These are phyloP conservation scores for Phytophthora constricta DNA, from an alignment of 352 stramenopile genomes.

Conservation along the genomic window DNA sequence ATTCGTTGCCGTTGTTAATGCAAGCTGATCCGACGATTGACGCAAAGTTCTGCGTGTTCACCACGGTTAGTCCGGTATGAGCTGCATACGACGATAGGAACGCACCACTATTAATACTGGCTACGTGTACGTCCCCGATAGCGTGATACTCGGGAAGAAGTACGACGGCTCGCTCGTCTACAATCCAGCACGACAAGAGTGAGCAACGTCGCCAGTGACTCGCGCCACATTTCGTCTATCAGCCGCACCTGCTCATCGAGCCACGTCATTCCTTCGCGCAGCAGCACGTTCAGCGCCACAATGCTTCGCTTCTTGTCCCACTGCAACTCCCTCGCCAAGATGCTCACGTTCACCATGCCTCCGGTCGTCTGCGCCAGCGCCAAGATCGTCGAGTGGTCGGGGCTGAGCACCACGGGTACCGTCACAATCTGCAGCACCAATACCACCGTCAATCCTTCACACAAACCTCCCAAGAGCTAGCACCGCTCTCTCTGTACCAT, in stretches of 20 bases:
- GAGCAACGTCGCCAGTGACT: conserved; percentile 6
- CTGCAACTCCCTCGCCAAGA: conserved; percentile 78
- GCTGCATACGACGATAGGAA: no score
- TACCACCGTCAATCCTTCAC: not conserved
- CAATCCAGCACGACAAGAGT: conserved; percentile 10
- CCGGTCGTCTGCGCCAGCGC: conserved; percentile 85
- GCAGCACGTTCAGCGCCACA: conserved; percentile 91
- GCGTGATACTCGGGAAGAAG: conserved; percentile 88
- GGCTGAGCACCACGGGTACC: conserved; percentile 94
- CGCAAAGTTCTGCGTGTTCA: no score
- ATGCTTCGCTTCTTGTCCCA: conserved; percentile 94
- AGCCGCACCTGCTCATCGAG: conserved; percentile 89
- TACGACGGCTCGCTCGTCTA: conserved; percentile 72
- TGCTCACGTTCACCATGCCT: conserved; percentile 89
- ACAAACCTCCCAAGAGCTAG: not conserved
- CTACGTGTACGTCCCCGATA: conserved; percentile 80
- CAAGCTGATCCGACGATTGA: no score
- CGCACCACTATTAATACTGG: no score
- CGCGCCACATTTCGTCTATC: not conserved
- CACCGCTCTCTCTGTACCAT: conserved; percentile 65
- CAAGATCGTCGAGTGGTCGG: conserved; percentile 95
- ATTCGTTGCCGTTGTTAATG: no score
- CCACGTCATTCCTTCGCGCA: conserved; percentile 97
- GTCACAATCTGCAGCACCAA: conserved; percentile 85
- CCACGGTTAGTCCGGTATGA: no score